These are phyloP conservation scores for Aristolochia contorta DNA, from an alignment of 164 flowering plant species.

Conservation along the genomic window DNA sequence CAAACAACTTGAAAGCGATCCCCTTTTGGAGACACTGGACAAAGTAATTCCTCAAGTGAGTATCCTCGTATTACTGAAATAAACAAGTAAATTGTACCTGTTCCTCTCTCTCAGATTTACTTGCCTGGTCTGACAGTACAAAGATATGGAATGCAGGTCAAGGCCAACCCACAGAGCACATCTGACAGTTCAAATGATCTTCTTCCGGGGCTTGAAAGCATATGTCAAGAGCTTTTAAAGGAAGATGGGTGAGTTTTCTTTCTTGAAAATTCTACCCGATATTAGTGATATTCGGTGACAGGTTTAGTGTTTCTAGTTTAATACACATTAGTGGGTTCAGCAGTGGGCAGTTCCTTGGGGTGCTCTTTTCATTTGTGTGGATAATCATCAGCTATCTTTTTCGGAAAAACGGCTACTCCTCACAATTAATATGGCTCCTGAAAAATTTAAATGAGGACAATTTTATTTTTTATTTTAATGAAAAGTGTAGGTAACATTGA, in stretches of 20 bases:
- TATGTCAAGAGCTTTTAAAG: constrained; percentile 54
- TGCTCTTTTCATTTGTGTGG: no score
- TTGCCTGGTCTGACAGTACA: neutral
- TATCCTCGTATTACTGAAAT: neutral
- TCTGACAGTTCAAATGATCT: constrained; percentile 34
- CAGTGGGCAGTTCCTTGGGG: no score
- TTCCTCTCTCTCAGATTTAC: neutral
- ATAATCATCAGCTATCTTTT: no score
- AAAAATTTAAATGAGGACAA: no score
- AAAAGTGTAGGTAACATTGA: no score
- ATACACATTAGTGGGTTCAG: no score
- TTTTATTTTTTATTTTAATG: no score
- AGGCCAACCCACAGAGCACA: neutral
- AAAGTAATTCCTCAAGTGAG: constrained; percentile 83
- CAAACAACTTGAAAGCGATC: constrained; percentile 87
- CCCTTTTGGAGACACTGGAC: constrained; percentile 80
- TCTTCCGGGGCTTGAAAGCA: constrained; percentile 79
- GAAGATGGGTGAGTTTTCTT: constrained; percentile 66
- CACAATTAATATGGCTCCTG: no score
- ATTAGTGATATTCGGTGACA: neutral
- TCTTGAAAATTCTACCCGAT: neutral
- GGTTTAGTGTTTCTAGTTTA: neutral
- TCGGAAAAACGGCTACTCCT: no score
- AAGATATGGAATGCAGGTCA: neutral
- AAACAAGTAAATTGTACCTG: neutral